Percentiles rank a stretch among this genome's conserved stretches.
These are phyloP conservation scores for Myxozyma neglecta DNA, from an alignment of 805 yeast genomes.

Conservation along the genomic window DNA sequence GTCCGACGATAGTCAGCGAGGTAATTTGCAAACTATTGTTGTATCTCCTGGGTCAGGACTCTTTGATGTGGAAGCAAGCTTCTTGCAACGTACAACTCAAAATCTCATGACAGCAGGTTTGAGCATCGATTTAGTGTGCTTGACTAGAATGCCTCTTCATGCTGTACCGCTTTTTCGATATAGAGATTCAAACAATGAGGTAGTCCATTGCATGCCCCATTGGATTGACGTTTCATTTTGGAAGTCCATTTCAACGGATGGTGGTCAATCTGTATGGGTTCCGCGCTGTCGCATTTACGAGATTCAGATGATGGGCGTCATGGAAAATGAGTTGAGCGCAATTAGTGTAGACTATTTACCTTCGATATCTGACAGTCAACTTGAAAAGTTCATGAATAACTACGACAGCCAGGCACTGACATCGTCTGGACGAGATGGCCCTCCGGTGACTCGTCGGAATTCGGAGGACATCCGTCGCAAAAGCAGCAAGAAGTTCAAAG, in stretches of 20 bases:
- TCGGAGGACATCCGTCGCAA: constrained; percentile 11
- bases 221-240: constrained; percentile 96
- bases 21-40: constrained; percentile 84
- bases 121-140: constrained; percentile 83
- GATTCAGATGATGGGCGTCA: constrained; percentile 96
- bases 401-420: constrained; percentile 52
- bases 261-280: constrained; percentile 57
- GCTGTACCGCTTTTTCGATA: constrained; percentile 85
- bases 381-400: constrained; percentile 61
- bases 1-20: constrained; percentile 83
- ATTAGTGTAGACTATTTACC: constrained; percentile 64
- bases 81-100: constrained; percentile 71
- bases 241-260: constrained; percentile 51
- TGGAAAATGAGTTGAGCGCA: constrained; percentile 82
- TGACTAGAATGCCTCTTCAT: constrained; percentile 89
- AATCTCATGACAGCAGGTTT: constrained; percentile 75
- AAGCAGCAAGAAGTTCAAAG: constrained; percentile 15
- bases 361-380: constrained; percentile 36
- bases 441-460: constrained; percentile 2
- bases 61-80: constrained; percentile 83
- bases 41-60: constrained; percentile 92
- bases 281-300: constrained; percentile 94
- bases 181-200: constrained; percentile 30
- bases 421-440: background rate
- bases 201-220: constrained; percentile 75